Evolutionary conservation across 2,329 filamentous ascomycete species (phyloP).

Genomic region (Fonsecaea monophora): DNA sequence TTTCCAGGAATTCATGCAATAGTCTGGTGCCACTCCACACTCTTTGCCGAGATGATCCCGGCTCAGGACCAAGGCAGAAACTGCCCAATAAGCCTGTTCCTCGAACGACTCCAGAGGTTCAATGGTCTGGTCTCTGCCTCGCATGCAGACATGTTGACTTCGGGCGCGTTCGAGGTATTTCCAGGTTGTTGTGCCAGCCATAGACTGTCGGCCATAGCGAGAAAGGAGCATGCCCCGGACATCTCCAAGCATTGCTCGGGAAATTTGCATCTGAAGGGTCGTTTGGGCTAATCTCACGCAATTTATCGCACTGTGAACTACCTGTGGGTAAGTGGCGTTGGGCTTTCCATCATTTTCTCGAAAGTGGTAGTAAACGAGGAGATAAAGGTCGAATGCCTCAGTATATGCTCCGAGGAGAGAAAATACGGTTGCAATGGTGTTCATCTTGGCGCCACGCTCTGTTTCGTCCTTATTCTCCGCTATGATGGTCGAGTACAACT

Average conservation of each 20-base stretch:
- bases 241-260: neutral
- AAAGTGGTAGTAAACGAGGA: neutral
- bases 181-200: neutral
- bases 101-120: neutral
- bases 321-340: neutral
- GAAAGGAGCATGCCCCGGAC: neutral
- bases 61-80: neutral
- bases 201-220: neutral
- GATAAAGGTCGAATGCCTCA: neutral
- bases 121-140: neutral
- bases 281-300: neutral
- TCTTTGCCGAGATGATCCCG: neutral
- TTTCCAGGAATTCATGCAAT: neutral
- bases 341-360: no score
- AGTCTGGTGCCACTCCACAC: neutral
- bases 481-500: neutral
- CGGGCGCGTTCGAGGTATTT: neutral
- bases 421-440: neutral
- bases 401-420: neutral
- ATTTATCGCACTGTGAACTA: neutral
- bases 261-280: neutral
- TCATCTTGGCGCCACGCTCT: neutral
- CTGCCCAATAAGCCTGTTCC: neutral
- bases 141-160: neutral
- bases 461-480: neutral